Percentiles rank a stretch among this genome's conserved stretches.
phyloP scores from a whole-genome alignment of 192 early-diverging fungal species.

The Spizellomyces punctatus region DNA sequence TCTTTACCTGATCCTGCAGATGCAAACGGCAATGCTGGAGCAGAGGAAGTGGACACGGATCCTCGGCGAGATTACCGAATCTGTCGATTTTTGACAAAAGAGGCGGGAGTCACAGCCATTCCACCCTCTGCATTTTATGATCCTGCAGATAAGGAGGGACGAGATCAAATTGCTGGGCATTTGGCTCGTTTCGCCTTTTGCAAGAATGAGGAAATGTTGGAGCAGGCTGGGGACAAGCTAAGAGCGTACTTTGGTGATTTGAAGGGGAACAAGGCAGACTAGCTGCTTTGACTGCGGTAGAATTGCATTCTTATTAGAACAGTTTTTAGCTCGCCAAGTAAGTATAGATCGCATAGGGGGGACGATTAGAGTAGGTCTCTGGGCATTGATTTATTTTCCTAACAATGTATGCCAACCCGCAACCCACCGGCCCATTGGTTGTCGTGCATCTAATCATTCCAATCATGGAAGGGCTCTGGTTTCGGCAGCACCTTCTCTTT shows the following conservation, averaged over 20 bases:
- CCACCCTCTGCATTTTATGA: conserved; percentile 91
- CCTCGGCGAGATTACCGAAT: conserved; percentile 72
- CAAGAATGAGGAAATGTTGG: conserved; percentile 83
- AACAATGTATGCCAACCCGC: no score
- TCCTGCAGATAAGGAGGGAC: conserved; percentile 13
- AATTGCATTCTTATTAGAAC: no score
- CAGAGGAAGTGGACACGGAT: conserved; percentile 12
- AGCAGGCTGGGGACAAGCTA: conserved; percentile 71
- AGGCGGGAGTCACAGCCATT: conserved; percentile 89
- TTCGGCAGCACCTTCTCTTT: conserved; percentile 8
- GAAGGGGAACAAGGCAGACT: no score
- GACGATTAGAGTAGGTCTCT: no score
- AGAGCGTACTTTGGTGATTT: no score
- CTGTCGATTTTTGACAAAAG: conserved; percentile 82
- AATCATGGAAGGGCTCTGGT: conserved; percentile 11
- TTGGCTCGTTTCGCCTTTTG: conserved; percentile 91
- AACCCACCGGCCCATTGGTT: no score
- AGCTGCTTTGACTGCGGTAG: no score
- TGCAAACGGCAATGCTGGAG: conserved; percentile 49
- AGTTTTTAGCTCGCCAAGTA: no score
- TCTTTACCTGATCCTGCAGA: conserved; percentile 56
- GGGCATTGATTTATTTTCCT: no score
- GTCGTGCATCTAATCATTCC: conserved; percentile 17
- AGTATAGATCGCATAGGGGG: no score
- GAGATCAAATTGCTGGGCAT: conserved; percentile 60